Base-by-base conservation (phyloP, 495 filamentous ascomycete species). In the Penicillium ochrochloron region DNA sequence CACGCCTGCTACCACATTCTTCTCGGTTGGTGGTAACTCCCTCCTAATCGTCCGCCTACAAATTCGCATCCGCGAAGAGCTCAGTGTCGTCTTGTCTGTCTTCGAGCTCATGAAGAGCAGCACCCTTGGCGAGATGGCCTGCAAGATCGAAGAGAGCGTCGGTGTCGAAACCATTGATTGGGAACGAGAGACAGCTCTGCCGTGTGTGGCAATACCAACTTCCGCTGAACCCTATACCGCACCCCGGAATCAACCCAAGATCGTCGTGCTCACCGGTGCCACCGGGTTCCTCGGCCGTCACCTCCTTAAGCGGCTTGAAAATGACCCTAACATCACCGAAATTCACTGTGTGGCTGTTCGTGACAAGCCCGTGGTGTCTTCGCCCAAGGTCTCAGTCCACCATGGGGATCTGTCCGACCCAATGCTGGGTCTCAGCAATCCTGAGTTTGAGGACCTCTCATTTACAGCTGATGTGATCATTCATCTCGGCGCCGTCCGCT, bases 401-500 rank as follows among this genome's bases (percentile, higher is more conserved):
- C 9, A 10, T 0, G 82, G 83, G 9, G 74, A 83, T 56, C 73
- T 78, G 1, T 33, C 62, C 1, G 14, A 29, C 2, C 66, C 67
- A 56, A 55, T 25, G 0, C 72, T 84, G 0, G 82, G 82, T 1
- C 68, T 84, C 2, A 58, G 60, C 2, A 58, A 69, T 0, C 46
- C 37, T 5, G 63, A 75, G 1, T 64, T 71, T 25, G 3, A 41
- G 0, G 27, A 15, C 1, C 62, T 84, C 0, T 70, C 70, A 8
- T 35, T 15, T 9, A 10, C 62, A 10, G 76, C 67, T 0, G 73
- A 84, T 57, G 66, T 62, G 8, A 70, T 85, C 46, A 66, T 86
- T 23, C 83, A 86, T 65, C 74, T 71, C 59, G 83, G 80, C 34
- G 77, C 78, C 8, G 72, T 73, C 11, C 65, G 74, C 5, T 82